Percentiles rank a stretch among this genome's conserved stretches.
phyloP scores from a whole-genome alignment of 257 asterid genomes.

The Eucommia ulmoides region DNA sequence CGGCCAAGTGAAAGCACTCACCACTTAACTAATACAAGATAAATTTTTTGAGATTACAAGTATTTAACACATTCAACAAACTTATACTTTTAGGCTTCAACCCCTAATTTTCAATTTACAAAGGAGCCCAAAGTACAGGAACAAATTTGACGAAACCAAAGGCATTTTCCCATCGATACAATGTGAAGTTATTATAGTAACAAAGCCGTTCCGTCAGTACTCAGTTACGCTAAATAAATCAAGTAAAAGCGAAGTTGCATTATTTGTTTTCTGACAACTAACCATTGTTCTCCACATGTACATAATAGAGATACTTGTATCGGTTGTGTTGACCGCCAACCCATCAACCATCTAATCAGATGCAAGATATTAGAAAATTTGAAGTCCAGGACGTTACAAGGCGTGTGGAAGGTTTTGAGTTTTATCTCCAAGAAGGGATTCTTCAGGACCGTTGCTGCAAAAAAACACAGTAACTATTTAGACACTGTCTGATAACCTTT shows the following conservation, averaged over 20 bases:
- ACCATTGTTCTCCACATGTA: not conserved
- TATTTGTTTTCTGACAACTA: not conserved
- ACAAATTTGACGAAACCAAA: too few species aligned
- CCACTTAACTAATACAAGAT: too few species aligned
- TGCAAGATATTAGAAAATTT: not conserved
- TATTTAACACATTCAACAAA: too few species aligned
- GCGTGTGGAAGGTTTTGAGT: conserved; percentile 57
- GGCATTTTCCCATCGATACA: too few species aligned
- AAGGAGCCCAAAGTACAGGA: too few species aligned
- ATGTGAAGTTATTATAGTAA: too few species aligned
- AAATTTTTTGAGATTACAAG: too few species aligned
- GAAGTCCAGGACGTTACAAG: conserved; percentile 21
- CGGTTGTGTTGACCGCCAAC: not conserved
- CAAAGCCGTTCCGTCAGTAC: too few species aligned
- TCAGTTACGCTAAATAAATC: not conserved
- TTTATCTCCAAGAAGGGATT: conserved; percentile 38
- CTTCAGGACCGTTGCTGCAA: conserved; percentile 83
- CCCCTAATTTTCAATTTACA: too few species aligned
- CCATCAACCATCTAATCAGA: not conserved
- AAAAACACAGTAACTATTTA: not conserved
- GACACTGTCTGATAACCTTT: not conserved
- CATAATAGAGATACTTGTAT: not conserved
- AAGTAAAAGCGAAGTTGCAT: not conserved
- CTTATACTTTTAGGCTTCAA: too few species aligned
- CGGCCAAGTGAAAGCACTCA: too few species aligned